phyloP scores from a whole-genome alignment of 306 rosid species.

The Corylus americana region DNA sequence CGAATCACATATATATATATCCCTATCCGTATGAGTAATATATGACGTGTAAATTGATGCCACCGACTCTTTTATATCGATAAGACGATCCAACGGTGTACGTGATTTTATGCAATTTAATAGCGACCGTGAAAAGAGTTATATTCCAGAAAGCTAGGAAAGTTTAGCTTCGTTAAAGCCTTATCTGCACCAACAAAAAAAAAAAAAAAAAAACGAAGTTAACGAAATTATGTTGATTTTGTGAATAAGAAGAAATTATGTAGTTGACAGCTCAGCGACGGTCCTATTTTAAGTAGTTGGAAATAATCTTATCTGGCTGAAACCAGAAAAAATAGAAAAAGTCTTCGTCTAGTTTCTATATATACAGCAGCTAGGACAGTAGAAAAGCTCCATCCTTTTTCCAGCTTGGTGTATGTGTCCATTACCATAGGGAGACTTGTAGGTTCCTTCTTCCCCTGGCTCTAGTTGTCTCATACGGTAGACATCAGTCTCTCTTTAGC shows the following conservation, averaged over 20 bases:
- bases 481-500: not conserved
- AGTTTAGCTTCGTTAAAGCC: not conserved
- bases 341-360: not conserved
- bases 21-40: slow-evolving; percentile 12
- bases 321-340: not conserved
- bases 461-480: not conserved
- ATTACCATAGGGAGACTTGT: not conserved
- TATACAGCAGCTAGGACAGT: slow-evolving; percentile 19
- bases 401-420: not conserved
- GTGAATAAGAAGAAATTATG: not conserved
- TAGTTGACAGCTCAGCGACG: slow-evolving; percentile 38
- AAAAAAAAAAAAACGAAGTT: not conserved
- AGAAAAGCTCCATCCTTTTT: slow-evolving; percentile 13
- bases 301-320: slow-evolving; percentile 7
- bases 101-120: too few relatives aligned
- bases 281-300: not conserved
- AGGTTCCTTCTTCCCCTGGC: not conserved
- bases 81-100: slow-evolving; percentile 25
- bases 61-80: slow-evolving; percentile 19
- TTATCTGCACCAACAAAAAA: not conserved
- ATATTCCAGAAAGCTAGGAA: too few relatives aligned
- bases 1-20: not conserved
- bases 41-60: slow-evolving; percentile 33
- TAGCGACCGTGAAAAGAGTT: too few relatives aligned
- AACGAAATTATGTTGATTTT: not conserved